A percentile compares a stretch with the other conserved stretches of the same genome.
Conservation (phyloP, 805 yeast species). For the Saccharomycopsis synnaedendra region DNA sequence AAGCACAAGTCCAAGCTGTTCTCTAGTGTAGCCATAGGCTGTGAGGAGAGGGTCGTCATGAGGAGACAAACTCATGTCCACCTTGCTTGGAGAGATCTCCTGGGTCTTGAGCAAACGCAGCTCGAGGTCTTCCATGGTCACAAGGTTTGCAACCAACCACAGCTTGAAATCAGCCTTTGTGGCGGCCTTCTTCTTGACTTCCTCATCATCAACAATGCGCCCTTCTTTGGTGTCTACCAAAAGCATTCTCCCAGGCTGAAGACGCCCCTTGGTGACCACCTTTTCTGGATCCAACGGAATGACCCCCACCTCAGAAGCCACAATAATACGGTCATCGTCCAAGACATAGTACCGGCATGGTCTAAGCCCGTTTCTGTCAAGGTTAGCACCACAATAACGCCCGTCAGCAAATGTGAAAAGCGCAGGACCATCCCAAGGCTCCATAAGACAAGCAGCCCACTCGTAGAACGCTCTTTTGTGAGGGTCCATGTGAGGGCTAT, state of each 20-base stretch:
- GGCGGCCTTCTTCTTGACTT: slow-evolving; percentile 71
- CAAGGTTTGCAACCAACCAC: slow-evolving; percentile 82
- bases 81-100: slow-evolving; percentile 19
- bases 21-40: slow-evolving; percentile 91
- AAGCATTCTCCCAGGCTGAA: slow-evolving; percentile 93
- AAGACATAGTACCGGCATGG: slow-evolving; percentile 97
- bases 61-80: slow-evolving; percentile 29
- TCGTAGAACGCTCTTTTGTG: slow-evolving; percentile 91
- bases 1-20: slow-evolving; percentile 70
- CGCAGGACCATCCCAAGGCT: slow-evolving; percentile 99
- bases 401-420: slow-evolving; percentile 94
- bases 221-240: slow-evolving; percentile 91
- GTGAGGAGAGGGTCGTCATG: slow-evolving; percentile 75
- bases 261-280: slow-evolving; percentile 82
- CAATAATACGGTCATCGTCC: slow-evolving; percentile 87
- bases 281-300: slow-evolving; percentile 77
- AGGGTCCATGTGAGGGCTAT: slow-evolving; percentile 77
- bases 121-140: slow-evolving; percentile 68
- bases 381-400: slow-evolving; percentile 95
- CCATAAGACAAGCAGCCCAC: slow-evolving; percentile 99
- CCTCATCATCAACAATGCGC: slow-evolving; percentile 84
- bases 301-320: slow-evolving; percentile 98
- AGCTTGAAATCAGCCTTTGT: slow-evolving; percentile 83
- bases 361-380: slow-evolving; percentile 94
- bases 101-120: slow-evolving; percentile 40